Evolutionary conservation across 108 stramenopile genomes (phyloP), one percentile per base, ranked within the genome.

Genomic region (Skeletonema costatum): DNA sequence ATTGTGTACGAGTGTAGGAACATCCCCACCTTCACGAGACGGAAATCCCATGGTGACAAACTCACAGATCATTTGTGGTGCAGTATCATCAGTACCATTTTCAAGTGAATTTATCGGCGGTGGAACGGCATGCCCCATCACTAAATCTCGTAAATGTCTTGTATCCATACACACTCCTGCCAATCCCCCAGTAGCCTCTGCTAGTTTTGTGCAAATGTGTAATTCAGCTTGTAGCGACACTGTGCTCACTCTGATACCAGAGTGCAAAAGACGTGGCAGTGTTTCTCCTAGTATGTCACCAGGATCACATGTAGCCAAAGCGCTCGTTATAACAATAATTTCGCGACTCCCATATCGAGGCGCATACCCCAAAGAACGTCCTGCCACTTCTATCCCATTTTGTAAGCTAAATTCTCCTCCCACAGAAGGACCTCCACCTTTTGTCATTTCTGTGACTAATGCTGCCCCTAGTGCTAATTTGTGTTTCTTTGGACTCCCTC

Each of bases 31-130:
- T 64, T 85, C 81, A 32, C 88, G 78, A 10, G 85, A 86, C 3
- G 95, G 93, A 73, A 96, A 96, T 25, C 93, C 95, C 92, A 96
- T 96, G 39, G 71, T 83, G 17, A 96, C 88, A 81, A 96, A 89
- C 64, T 92, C 94, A 73, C 92, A 93, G 14, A 82, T 78, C 17
- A 81, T 60, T 61, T 78, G 53, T 59, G 69, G 60, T 59, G 36
- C 73, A 2, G 12, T 62, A 31, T 66, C 77, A 33, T 19, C 73
- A 53, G 68, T 53, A 21, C 63, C 71, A 44, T 53, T 25, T 38
- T 36, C 38, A 42, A 48, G 63, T 10, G 79, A 75, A 53, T 58
- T 62, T 30, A 77, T 74, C 2, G 91, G 93, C 9, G 91, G 90
- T 50, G 92, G 93, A n/a, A 89, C 86, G 32, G 86, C 87, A 73